These are phyloP conservation scores for Striga asiatica DNA, from an alignment of 257 asterid species.

Conservation along the genomic window DNA sequence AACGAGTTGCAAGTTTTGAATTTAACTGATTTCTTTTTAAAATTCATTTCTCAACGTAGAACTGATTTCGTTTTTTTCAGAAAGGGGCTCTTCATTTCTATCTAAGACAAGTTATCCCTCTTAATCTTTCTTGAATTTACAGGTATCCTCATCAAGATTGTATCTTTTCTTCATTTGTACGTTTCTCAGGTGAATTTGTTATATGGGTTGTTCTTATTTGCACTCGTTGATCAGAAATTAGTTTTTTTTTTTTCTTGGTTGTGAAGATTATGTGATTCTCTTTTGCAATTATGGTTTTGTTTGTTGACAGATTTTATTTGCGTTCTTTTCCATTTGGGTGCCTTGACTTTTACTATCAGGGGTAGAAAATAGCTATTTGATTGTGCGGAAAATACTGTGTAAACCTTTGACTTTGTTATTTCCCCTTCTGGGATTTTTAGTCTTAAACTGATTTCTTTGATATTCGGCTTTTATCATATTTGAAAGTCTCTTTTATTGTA, in stretches of 20 bases:
- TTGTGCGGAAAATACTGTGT: constrained; percentile 1
- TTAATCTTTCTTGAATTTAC: constrained; percentile 15
- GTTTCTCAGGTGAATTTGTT: background rate
- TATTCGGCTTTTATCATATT: background rate
- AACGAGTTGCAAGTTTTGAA: background rate
- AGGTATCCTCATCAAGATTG: constrained; percentile 22
- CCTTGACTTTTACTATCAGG: constrained; percentile 4
- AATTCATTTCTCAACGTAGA: background rate
- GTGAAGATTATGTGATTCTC: too few species aligned
- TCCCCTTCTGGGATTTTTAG: background rate
- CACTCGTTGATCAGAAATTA: background rate
- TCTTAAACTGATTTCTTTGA: constrained; percentile 8
- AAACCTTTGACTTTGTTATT: constrained; percentile 7
- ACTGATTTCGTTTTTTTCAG: background rate
- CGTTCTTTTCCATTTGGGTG: background rate
- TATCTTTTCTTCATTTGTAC: constrained; percentile 1
- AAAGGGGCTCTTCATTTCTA: background rate
- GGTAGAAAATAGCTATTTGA: constrained; percentile 1
- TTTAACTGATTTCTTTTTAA: constrained; percentile 5
- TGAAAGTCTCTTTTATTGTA: background rate
- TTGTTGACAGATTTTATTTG: background rate
- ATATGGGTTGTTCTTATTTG: background rate
- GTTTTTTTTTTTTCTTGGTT: background rate
- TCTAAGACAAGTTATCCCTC: background rate
- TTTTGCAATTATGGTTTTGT: too few species aligned